A percentile compares a stretch with the other conserved stretches of the same genome.
These are phyloP conservation scores for Periconia sp. DNA, from an alignment of 2,329 filamentous ascomycete genomes.

Conservation along the genomic window DNA sequence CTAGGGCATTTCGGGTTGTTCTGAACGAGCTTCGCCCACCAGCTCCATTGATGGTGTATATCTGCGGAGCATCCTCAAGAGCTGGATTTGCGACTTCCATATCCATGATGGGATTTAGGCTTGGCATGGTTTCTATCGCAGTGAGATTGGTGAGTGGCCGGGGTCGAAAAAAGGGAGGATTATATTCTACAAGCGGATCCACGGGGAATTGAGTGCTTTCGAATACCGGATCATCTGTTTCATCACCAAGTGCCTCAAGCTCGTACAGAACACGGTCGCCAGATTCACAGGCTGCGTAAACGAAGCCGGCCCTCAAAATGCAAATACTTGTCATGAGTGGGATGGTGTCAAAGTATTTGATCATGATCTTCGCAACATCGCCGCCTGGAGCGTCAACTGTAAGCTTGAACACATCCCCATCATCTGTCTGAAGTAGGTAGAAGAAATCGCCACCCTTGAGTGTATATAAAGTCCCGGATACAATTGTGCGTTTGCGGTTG, in stretches of 20 bases:
- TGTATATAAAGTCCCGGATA: slow-evolving; percentile 95
- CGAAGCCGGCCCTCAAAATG: slow-evolving; percentile 93
- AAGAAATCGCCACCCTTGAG: slow-evolving; percentile 91
- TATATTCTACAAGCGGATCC: slow-evolving; percentile 73
- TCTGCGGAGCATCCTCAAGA: slow-evolving; percentile 92
- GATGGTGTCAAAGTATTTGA: slow-evolving; percentile 98
- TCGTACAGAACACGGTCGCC: slow-evolving; percentile 96
- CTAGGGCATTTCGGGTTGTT: slow-evolving; percentile 88
- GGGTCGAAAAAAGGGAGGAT: slow-evolving; percentile 84
- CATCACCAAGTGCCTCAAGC: slow-evolving; percentile 95
- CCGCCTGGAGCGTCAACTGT: slow-evolving; percentile 83
- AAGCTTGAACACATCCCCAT: slow-evolving; percentile 97
- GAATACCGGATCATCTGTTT: slow-evolving; percentile 88
- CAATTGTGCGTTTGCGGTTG: slow-evolving; percentile 83
- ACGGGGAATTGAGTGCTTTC: slow-evolving; percentile 81
- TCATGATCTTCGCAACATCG: slow-evolving; percentile 75
- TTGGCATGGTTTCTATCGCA: slow-evolving; percentile 82
- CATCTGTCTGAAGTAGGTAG: slow-evolving; percentile 93
- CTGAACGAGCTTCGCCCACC: slow-evolving; percentile 89
- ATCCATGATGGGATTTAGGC: slow-evolving; percentile 89
- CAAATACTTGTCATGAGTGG: slow-evolving; percentile 86
- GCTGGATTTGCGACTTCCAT: slow-evolving; percentile 91
- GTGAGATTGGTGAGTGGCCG: slow-evolving; percentile 81
- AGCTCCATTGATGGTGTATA: slow-evolving; percentile 89
- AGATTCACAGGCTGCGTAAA: slow-evolving; percentile 90